phyloP scores from a whole-genome alignment of 352 stramenopile genomes.

The Phytopythium montanum region DNA sequence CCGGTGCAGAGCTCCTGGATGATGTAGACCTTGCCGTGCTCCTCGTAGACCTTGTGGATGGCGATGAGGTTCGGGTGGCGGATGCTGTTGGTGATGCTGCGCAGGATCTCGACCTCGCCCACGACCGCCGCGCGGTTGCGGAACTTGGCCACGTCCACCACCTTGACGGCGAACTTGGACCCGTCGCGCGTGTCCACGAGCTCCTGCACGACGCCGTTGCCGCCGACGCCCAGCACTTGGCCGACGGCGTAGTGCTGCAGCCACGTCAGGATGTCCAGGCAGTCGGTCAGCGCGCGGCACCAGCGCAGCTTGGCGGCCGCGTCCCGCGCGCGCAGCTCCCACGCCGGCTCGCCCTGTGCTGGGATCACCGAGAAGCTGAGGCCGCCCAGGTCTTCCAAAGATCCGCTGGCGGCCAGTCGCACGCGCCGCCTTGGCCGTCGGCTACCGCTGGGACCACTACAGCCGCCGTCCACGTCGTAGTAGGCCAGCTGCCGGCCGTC shows the following conservation, averaged over 20 bases:
- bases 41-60: slow-evolving; percentile 83
- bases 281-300: slow-evolving; percentile 64
- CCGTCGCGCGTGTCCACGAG: slow-evolving; percentile 58
- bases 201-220: slow-evolving; percentile 68
- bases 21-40: slow-evolving; percentile 79
- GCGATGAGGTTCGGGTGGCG: slow-evolving; percentile 71
- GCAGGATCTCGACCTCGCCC: slow-evolving; percentile 74
- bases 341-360: slow-evolving; percentile 46
- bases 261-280: slow-evolving; percentile 76
- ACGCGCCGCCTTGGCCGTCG: slow-evolving; percentile 36
- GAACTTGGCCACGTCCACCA: slow-evolving; percentile 76
- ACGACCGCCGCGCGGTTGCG: slow-evolving; percentile 65
- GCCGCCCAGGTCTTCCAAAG: slow-evolving; percentile 49
- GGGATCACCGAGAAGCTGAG: slow-evolving; percentile 53
- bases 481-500: slow-evolving; percentile 70
- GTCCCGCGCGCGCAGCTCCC: slow-evolving; percentile 54
- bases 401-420: slow-evolving; percentile 54
- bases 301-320: slow-evolving; percentile 50
- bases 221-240: slow-evolving; percentile 60
- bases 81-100: slow-evolving; percentile 80
- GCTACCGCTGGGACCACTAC: neutral
- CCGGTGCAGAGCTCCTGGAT: slow-evolving; percentile 71
- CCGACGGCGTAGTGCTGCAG: slow-evolving; percentile 68
- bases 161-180: slow-evolving; percentile 65
- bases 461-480: slow-evolving; percentile 33